Percentiles rank a stretch among this genome's conserved stretches.
These are phyloP conservation scores for Funneliformis mosseae DNA, from an alignment of 192 early-diverging fungal species.

Conservation along the genomic window DNA sequence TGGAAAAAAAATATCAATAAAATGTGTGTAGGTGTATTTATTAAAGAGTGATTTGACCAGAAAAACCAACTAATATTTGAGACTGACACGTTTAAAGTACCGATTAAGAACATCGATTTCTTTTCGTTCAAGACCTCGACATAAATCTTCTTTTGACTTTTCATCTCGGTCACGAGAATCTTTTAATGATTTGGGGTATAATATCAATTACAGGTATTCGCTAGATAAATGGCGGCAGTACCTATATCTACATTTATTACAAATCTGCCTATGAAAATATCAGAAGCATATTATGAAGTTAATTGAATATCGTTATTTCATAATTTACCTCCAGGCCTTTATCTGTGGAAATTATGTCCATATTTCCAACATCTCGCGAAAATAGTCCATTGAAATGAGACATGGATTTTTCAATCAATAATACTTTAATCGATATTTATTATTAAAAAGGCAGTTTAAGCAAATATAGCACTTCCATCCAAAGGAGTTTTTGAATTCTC, in stretches of 20 bases:
- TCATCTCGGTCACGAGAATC: background rate
- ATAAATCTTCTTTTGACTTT: slow-evolving; percentile 43
- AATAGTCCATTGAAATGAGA: too few relatives aligned
- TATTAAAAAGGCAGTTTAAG: background rate
- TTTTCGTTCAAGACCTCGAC: slow-evolving; percentile 38
- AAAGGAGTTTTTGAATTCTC: background rate
- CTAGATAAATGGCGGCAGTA: slow-evolving; percentile 64
- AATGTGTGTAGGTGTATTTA: too few relatives aligned
- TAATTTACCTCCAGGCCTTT: slow-evolving; percentile 66
- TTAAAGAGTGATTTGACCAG: too few relatives aligned
- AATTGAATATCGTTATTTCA: background rate
- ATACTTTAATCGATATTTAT: background rate
- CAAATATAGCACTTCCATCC: background rate
- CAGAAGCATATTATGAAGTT: background rate
- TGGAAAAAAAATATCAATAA: too few relatives aligned
- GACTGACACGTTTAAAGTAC: slow-evolving; percentile 53
- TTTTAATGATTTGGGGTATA: slow-evolving; percentile 59
- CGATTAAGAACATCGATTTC: slow-evolving; percentile 46
- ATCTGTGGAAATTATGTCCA: too few relatives aligned
- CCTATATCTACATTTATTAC: slow-evolving; percentile 70
- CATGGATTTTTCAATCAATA: slow-evolving; percentile 48
- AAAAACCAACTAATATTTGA: too few relatives aligned
- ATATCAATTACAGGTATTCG: slow-evolving; percentile 70
- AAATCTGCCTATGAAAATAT: slow-evolving; percentile 41
- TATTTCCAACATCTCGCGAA: too few relatives aligned